Base-by-base conservation (phyloP, 306 rosid genomes). In the Rosa multiflora region DNA sequence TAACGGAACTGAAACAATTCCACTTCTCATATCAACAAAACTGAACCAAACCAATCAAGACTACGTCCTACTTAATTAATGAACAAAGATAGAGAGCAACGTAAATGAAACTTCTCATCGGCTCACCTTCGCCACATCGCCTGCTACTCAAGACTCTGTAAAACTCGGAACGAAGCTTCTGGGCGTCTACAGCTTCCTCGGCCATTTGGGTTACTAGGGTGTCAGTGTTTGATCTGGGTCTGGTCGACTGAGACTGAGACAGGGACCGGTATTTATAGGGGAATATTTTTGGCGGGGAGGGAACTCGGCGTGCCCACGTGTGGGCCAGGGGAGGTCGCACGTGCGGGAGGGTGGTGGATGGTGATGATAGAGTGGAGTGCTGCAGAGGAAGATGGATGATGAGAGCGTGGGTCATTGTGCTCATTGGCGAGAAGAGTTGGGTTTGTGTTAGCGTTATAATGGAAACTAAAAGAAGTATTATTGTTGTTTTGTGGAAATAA, bases 121-220 rank as follows among this genome's bases (percentile, higher is more conserved):
- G 40, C 64, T 47, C 64, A 88, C 95, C 95, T 86, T 85, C 85
- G 21, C 26, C 21, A 8, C 80, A 35, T 84, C 97, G 83, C 69
- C 92, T 82, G 77, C 85, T 80, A 67, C 83, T 78, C 53, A 92
- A 84, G 35, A 91, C 77, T 29, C 81, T 68, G 4, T 75, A 90
- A 70, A 91, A 92, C 67, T 88, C 85, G 14, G 84, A 77, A 42
- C 94, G 94, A 72, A 91, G 83, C 75, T 90, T 84, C 47, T 61
- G 86, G 49, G 55, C 82, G 71, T 82, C 87, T 13, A 73, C 29
- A 58, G 43, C 46, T 68, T 84, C 85, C 80, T 68, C 70, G 5
- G 71, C 89, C 93, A 85, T 91, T 58, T 77, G 67, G 55, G 51
- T n/a, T 10, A 15, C 20, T 56, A 10, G 6, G 2, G 39, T 48